Base-by-base conservation (phyloP, 345 rosid genomes). In the Euclidium syriacum region DNA sequence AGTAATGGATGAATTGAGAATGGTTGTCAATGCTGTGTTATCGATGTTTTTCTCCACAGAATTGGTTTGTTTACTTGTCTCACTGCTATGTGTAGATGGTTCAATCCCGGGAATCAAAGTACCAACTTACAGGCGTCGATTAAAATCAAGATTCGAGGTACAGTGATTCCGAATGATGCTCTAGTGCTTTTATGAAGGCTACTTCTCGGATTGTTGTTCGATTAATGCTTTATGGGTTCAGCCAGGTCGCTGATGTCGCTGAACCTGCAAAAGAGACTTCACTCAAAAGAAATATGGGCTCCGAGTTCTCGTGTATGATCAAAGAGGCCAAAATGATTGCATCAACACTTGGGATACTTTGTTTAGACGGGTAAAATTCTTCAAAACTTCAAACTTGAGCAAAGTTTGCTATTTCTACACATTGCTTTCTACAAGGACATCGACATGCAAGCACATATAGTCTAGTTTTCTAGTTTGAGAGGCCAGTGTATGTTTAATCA, bases 81-180 rank as follows among this genome's bases (percentile, higher is more conserved):
- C 33, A 26, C 16, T 18, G 18, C 14, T 22, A 3, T 44, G 51
- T 49, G 52, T 73, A 94, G 99, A 90, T 81, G 97, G 97, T 47
- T 77, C 97, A 5, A 84, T 94, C 70, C 99, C 99, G 52, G 95
- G 85, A 33, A 85, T 94, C 61, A 94, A 90, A 72, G 73, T 84
- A 56, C 77, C 92, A 30, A 80, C 97, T 44, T 94, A 94, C 23
- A 79, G 78, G 72, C 80, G 83, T 42, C 81, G 96, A 3, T 77
- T 90, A 39, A 80, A 90, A 64, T 71, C 75, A 2, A 80, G 85
- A 73, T 40, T 22, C 54, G 88, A 87, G 88, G 94, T 65, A 18
- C 9, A 22, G 1, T 24, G 47, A 49, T 64, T 26, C 22, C 25
- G 24, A 36, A 40, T 7, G 38, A 22, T 58, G 8, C 11, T 18